These are phyloP conservation scores for Aureobasidium sp. DNA, from an alignment of 2,329 filamentous ascomycete genomes.

Conservation along the genomic window DNA sequence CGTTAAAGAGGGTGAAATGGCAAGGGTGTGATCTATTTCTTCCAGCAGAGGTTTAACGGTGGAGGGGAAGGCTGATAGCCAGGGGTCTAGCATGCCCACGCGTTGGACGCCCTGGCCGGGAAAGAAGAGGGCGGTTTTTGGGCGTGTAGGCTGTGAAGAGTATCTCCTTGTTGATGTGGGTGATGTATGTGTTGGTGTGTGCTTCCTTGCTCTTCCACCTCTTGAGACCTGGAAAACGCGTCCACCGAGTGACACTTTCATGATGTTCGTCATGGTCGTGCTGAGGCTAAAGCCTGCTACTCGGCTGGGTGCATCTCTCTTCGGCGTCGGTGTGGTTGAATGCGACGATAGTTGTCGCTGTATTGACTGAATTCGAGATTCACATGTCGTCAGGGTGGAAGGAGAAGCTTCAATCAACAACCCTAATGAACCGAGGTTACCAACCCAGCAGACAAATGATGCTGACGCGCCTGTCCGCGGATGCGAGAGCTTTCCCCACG, in stretches of 20 bases:
- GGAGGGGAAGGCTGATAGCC: constrained; percentile 76
- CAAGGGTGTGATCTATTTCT: constrained; percentile 73
- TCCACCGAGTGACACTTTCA: not conserved
- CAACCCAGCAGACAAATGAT: not conserved
- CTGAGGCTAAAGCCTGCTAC: not conserved
- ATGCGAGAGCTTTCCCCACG: not conserved
- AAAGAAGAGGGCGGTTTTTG: constrained; percentile 32
- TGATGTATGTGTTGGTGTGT: not conserved
- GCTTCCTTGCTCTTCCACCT: not conserved
- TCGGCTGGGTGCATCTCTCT: not conserved
- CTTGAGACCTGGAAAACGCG: not conserved
- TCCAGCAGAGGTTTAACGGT: constrained; percentile 72
- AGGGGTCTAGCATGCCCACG: constrained; percentile 47
- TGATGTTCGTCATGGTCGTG: not conserved
- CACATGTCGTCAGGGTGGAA: not conserved
- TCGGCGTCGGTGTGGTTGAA: not conserved
- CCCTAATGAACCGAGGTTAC: constrained; percentile 1
- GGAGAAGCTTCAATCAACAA: not conserved
- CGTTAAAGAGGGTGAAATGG: constrained; percentile 59
- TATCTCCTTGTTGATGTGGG: not conserved
- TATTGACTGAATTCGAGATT: not conserved
- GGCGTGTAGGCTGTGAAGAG: not conserved
- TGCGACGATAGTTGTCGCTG: not conserved
- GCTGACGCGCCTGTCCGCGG: not conserved
- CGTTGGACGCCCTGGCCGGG: constrained; percentile 33